phyloP scores from a whole-genome alignment of 2,329 filamentous ascomycete species.

The Fusarium torulosum region DNA sequence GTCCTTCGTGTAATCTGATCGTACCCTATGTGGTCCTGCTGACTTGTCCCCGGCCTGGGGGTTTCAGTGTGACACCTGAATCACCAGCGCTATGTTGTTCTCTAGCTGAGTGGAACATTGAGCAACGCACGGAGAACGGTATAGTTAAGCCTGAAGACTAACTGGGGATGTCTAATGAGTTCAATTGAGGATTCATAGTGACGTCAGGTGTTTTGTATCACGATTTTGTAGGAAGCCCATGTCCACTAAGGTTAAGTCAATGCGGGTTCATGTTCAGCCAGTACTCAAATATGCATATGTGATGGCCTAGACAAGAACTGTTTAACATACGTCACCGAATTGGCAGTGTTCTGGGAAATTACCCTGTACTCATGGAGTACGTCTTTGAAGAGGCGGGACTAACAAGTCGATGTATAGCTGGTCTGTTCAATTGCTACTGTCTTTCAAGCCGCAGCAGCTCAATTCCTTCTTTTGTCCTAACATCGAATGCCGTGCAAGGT shows the following conservation, averaged over 20 bases:
- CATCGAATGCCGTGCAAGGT: too few relatives aligned
- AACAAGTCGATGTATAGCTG: too few relatives aligned
- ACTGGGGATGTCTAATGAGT: not conserved
- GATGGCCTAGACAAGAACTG: not conserved
- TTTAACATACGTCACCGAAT: not conserved
- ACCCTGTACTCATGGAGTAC: not conserved
- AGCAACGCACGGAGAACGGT: not conserved
- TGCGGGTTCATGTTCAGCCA: not conserved
- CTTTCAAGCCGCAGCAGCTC: too few relatives aligned
- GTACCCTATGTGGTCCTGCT: constrained; percentile 13
- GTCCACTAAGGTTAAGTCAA: not conserved
- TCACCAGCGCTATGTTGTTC: not conserved
- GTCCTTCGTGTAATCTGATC: constrained; percentile 5
- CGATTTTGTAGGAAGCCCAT: not conserved
- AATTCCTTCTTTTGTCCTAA: too few relatives aligned
- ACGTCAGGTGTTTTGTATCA: constrained; percentile 17
- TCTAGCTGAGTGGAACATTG: not conserved
- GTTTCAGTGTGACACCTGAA: not conserved
- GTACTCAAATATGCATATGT: not conserved
- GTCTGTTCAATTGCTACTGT: too few relatives aligned
- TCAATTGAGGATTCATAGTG: not conserved
- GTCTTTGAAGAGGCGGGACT: too few relatives aligned
- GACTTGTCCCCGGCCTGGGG: not conserved
- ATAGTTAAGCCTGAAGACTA: not conserved
- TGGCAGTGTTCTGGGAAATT: not conserved